A percentile compares a stretch with the other conserved stretches of the same genome.
Conservation (phyloP, 257 asterid species). For the Pogostemon cablin region DNA sequence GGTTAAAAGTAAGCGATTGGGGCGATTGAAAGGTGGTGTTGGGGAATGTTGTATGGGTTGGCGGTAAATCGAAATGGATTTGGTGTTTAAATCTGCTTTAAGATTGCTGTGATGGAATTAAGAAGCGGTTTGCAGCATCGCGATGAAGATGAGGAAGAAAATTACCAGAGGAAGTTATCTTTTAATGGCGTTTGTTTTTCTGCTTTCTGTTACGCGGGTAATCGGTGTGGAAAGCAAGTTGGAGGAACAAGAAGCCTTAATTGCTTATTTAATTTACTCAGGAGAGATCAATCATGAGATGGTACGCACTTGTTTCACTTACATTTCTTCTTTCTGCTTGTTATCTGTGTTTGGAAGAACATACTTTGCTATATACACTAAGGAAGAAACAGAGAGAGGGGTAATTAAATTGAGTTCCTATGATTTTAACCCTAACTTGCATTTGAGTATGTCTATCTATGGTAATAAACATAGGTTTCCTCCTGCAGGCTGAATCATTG, state of each 20-base stretch:
- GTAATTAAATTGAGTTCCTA: too few relatives aligned
- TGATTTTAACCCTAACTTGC: too few relatives aligned
- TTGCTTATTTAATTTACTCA: conserved; percentile 48
- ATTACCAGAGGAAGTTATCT: conserved; percentile 44
- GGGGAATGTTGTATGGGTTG: conserved; percentile 30
- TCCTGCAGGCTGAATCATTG: conserved; percentile 72
- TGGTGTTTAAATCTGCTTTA: conserved; percentile 31
- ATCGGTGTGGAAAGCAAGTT: conserved; percentile 46
- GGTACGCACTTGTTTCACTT: conserved; percentile 52
- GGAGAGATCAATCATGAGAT: conserved; percentile 56
- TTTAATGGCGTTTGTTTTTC: conserved; percentile 45
- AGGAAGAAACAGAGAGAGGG: too few relatives aligned
- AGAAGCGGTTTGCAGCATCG: conserved; percentile 45
- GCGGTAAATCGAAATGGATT: conserved; percentile 24
- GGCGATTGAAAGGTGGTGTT: conserved; percentile 29
- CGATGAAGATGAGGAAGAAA: conserved; percentile 49
- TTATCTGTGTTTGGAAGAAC: neutral
- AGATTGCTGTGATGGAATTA: conserved; percentile 51
- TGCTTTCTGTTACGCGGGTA: conserved; percentile 45
- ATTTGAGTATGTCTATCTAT: too few relatives aligned
- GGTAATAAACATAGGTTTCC: conserved; percentile 33
- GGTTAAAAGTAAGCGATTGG: conserved; percentile 27
- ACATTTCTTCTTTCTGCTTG: conserved; percentile 6
- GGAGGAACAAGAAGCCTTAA: conserved; percentile 50
- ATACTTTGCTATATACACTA: too few relatives aligned